Base-by-base conservation (phyloP, 305 asterid genomes). In the Fraxinus paxiana region DNA sequence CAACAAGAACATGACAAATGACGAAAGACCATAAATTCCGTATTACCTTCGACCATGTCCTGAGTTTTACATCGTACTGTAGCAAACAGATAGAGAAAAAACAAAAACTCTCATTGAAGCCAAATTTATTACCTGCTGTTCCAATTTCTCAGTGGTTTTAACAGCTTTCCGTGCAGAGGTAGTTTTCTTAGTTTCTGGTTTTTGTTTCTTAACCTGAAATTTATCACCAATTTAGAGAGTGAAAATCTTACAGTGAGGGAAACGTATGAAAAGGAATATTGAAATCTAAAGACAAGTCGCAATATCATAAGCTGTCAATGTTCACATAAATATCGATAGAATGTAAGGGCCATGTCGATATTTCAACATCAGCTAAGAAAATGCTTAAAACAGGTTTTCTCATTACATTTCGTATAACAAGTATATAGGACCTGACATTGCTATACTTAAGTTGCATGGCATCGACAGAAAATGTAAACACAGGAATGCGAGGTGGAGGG, bases 181-280 rank as follows among this genome's bases (percentile, higher is more conserved):
- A 51, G 28, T 35, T 79, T 84, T 83, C 86, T 83, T 87, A 71
- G 81, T 80, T 2, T 51, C 78, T 79, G 38, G 61, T 76, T 80
- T 86, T 73, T 76, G 91, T 83, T 87, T 88, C 87, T 86, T 85
- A 76, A 82, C 87, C 90, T 86, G 88, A 78, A 82, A 81, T 17
- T 54, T 33, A 70, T 37, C 84, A 77, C 72, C 77, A 17, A 18
- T 37, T 10, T 35, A 67, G 59, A 65, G 28, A 63, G 28, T 63
- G 22, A 31, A 65, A 65, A 65, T 24, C 69, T 5, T 56, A 56
- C 4, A 6, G 69, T 6, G 69, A 56, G 28, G 69, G 13, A 56
- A 61, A 61, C 15, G 2, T 18, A 61, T 2, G 15, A 61, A 61
- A 61, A 61, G 70, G 31, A 59, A 20, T 59, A 13, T 59, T 20